Evolutionary conservation across 1,284 basidiomycete species (phyloP), one percentile per base, ranked within the genome.

Genomic region (Lentinula novae-zelandiae): DNA sequence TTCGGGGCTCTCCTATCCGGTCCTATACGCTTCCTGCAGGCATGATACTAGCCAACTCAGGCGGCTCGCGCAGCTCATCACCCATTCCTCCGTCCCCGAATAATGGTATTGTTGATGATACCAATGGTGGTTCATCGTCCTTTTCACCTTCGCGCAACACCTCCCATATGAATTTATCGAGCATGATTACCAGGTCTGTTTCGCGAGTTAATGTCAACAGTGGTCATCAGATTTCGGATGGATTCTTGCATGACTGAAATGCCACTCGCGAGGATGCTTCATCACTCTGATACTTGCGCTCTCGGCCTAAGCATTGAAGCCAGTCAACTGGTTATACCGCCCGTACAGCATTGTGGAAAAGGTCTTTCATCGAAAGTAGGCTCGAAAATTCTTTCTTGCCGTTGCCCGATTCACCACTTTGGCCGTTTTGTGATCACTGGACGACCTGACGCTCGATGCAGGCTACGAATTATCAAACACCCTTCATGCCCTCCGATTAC

Each of bases 121-220:
- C 46, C 36, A 61, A 61, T 52, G 55, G 57, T 27, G 58, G 34
- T 34, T 55, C 58, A 27, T 62, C 61, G 13, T 60, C 62, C 40
- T 58, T 60, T 17, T 53, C 59, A 13, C 59, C 59, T 20, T 63
- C 62, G 64, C 76, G 84, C 64, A 89, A 87, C 64, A 78, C 78
- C 6, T 89, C 87, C 1, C 81, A 86, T 69, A 78, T 85, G 70
- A 89, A 81, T 67, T 68, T 89, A 34, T 77, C 75, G 49, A 67
- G 82, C 17, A 63, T 63, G 50, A 36, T 60, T 17, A 53, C 59
- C 5, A 57, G 62, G n/a, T 49, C 62, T 3, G 55, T 63, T 31
- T 60, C 62, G 15, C 58, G 62, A 33, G 59, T 58, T 7, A 50
- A 44, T n/a, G 59, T 58, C 15, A 50, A 44, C 13, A 63, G 59